Conservation (phyloP, 2,329 filamentous ascomycete genomes). For the Westerdykella sp. region DNA sequence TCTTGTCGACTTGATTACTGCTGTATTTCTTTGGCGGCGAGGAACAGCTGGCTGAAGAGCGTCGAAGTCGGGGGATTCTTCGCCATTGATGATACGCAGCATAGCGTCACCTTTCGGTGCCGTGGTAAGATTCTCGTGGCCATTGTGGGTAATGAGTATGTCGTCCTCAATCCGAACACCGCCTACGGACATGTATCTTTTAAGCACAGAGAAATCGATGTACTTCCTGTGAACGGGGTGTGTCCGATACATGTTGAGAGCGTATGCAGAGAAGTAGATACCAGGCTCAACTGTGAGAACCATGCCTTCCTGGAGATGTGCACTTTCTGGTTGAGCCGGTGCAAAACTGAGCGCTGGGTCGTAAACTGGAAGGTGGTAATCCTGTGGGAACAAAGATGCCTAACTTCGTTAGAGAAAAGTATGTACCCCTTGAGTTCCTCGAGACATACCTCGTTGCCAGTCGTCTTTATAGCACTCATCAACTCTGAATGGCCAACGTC, state of each 20-base stretch:
- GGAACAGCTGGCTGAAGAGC: too few relatives aligned
- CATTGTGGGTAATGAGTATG: slow-evolving; percentile 62
- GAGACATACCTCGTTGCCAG: slow-evolving; percentile 20
- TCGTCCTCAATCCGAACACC: slow-evolving; percentile 70
- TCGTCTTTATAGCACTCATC: slow-evolving; percentile 24
- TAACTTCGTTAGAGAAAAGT: slow-evolving; percentile 11
- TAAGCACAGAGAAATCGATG: slow-evolving; percentile 67
- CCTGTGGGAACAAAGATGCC: slow-evolving; percentile 28
- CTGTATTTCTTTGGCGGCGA: too few relatives aligned
- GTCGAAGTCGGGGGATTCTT: too few relatives aligned
- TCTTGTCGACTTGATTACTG: too few relatives aligned
- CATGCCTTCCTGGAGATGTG: slow-evolving; percentile 48
- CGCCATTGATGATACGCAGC: slow-evolving; percentile 47
- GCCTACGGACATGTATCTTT: slow-evolving; percentile 76
- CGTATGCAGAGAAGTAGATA: slow-evolving; percentile 82
- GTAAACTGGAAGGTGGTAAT: slow-evolving; percentile 30
- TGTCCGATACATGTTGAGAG: slow-evolving; percentile 66
- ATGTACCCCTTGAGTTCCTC: background rate
- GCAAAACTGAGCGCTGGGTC: slow-evolving; percentile 24
- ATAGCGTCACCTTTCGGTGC: slow-evolving; percentile 63
- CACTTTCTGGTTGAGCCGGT: slow-evolving; percentile 28
- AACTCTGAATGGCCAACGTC: slow-evolving; percentile 47
- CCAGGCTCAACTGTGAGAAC: slow-evolving; percentile 53
- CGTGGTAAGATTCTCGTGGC: slow-evolving; percentile 66
- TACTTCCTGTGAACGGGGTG: slow-evolving; percentile 67